Base-by-base conservation (phyloP, 1,284 basidiomycete species). In the Laetiporus sulphureus region DNA sequence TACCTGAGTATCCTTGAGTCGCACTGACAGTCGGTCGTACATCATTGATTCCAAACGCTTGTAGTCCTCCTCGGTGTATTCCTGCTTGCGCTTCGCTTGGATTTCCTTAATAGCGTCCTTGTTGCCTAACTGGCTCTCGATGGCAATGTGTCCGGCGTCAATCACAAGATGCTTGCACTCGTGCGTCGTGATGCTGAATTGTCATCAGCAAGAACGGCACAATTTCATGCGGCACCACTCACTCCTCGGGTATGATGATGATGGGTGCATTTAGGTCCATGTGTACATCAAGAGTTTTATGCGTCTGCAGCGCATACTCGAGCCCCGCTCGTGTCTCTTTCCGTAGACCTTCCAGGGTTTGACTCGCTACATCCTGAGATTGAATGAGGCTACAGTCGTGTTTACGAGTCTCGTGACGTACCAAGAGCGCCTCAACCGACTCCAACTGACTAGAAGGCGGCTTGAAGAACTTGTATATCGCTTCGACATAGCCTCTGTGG, bases 181-280 rank as follows among this genome's bases (percentile, higher is more conserved):
- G 45, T 80, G 75, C 12, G 77, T 77, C 3, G 82, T 87, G 42
- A 98, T 78, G 55, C 87, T 89, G 45, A 41, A 32, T 13, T 27
- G 31, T 32, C 30, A 38, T 16, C 18, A 15, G 5, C 25, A 27
- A 6, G 3, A 16, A 3, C 10, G 5, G 5, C 3, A 21, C 11
- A 32, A n/a, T 11, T 29, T 15, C 19, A 18, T 33, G 10, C 42
- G 37, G 43, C 12, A 20, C 22, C 30, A 58, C 77, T 47, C 57
- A 90, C 89, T 91, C 81, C 67, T 99, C 95, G 2, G 96, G 96
- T 32, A 99, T 77, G 52, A 99, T 92, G 60, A 99, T 97, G 58
- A 99, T 84, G 3, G 96, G 96, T 2, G 96, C 93, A 58, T 97
- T 91, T 73, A 99, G 79, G 58, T 99, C 95, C 66, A 99, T 81